A percentile compares a stretch with the other conserved stretches of the same genome.
These are phyloP conservation scores for Ottelia alismoides DNA, from an alignment of 106 monocot species.

Conservation along the genomic window DNA sequence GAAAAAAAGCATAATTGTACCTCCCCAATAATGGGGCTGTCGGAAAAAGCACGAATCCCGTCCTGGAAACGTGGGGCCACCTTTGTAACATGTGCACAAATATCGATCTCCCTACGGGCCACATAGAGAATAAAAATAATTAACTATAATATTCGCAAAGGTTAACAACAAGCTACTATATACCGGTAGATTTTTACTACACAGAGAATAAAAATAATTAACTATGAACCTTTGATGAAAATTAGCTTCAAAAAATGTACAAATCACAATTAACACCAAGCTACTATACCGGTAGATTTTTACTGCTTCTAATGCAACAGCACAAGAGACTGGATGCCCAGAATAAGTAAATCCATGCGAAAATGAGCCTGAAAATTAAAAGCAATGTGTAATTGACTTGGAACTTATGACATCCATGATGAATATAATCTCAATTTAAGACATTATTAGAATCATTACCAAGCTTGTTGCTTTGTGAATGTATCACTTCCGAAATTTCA, in stretches of 20 bases:
- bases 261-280: not conserved
- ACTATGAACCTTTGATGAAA: not conserved
- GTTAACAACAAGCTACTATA: not conserved
- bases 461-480: conserved; percentile 89
- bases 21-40: conserved; percentile 88
- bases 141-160: not conserved
- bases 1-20: too few relatives aligned
- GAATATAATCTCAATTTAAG: not conserved
- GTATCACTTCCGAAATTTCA: conserved; percentile 73
- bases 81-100: conserved; percentile 31
- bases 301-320: conserved; percentile 78
- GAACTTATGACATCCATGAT: not conserved
- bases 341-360: conserved; percentile 94
- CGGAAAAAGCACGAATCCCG: conserved; percentile 59
- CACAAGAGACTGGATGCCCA: conserved; percentile 84
- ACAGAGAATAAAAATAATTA: not conserved
- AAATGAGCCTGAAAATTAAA: conserved; percentile 48
- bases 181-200: too few relatives aligned
- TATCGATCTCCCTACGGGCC: conserved; percentile 62
- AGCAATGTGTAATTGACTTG: too few relatives aligned
- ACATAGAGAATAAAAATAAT: not conserved
- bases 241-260: not conserved
- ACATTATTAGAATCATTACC: conserved; percentile 20
- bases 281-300: conserved; percentile 65
- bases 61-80: conserved; percentile 68